Base-by-base conservation (phyloP, 2,329 filamentous ascomycete genomes). In the Diplodia sapinea region DNA sequence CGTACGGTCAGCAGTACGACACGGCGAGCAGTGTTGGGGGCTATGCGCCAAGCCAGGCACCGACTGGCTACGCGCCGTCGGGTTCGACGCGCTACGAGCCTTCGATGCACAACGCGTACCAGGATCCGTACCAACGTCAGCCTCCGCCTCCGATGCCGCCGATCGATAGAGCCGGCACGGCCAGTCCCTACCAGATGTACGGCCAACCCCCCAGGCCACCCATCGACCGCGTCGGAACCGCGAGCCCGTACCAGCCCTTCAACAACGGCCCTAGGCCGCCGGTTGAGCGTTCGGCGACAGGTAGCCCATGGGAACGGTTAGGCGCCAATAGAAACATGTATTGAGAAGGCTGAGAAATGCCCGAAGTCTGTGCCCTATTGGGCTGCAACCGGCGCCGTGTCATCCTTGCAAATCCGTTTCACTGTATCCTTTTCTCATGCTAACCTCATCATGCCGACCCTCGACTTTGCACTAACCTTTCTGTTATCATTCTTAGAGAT, bases 11-110 rank as follows among this genome's bases (percentile, higher is more conserved):
- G 36, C 50, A 38, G 56, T 59, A 61, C 55, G 54, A 67, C 49
- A 43, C 65, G 31, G 33, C 43, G 15, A 67, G 55, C 54, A 54
- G 31, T 31, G 33, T 43, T n/a, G 36, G 47, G 15, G 65, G 65
- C 49, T 67, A 67, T 43, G 52, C 66, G 36, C 56, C 66, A 31
- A 59, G 54, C 20, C 54, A 50, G 15, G 65, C 65, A 6, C 64
- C 64, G 6, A 70, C 69, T 7, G 52, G 57, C 47, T 71, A 70
- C 55, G 69, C 69, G n/a, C 71, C 69, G 13, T 69, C 70, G 7
- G 70, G 65, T 3, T 69, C 71, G 2, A 70, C 70, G 29, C 49
- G 49, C 54, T 51, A 40, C 55, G 65, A 67, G 65, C 54, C 54
- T 23, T 56, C 65, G n/a, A 66, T 56, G 52, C 64, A 57, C 54